Conservation (phyloP, 495 filamentous ascomycete genomes). For the Durotheca rogersii region DNA sequence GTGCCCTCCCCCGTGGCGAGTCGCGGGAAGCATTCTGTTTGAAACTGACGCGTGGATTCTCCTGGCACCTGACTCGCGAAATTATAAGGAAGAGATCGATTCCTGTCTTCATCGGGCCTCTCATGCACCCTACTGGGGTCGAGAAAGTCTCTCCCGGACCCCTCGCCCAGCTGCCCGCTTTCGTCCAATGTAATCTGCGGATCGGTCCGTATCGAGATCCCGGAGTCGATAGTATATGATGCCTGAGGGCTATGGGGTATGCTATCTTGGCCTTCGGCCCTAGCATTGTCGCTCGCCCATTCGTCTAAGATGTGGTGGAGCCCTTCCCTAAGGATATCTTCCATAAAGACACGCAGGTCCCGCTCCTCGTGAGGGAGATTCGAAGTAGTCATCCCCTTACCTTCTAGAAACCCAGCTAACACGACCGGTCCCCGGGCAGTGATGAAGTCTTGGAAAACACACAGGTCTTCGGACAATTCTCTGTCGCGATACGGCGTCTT, state of each 20-base stretch:
- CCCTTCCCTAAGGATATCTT: slow-evolving; percentile 20
- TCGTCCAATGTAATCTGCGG: not conserved
- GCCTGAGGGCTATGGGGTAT: slow-evolving; percentile 20
- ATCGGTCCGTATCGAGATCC: slow-evolving; percentile 16
- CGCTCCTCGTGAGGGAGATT: slow-evolving; percentile 22
- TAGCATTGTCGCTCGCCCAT: slow-evolving; percentile 27
- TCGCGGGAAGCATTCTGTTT: not conserved
- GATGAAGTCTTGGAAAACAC: slow-evolving; percentile 29
- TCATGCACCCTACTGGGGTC: not conserved
- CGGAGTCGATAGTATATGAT: slow-evolving; percentile 22
- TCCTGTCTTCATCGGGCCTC: not conserved
- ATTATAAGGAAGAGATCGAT: not conserved
- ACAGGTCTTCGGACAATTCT: slow-evolving; percentile 25
- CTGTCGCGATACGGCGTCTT: slow-evolving; percentile 29
- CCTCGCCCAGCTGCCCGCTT: not conserved
- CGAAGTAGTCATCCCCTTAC: slow-evolving; percentile 13
- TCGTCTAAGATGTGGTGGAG: slow-evolving; percentile 31
- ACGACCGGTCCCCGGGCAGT: slow-evolving; percentile 20
- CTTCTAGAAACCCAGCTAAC: slow-evolving; percentile 17
- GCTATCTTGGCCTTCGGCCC: slow-evolving; percentile 1
- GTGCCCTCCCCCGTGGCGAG: slow-evolving; percentile 1
- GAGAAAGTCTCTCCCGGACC: not conserved
- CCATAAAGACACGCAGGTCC: slow-evolving; percentile 23
- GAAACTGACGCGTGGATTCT: not conserved
- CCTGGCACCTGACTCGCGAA: not conserved